Percentiles rank a stretch among this genome's conserved stretches.
Evolutionary conservation across 2,329 filamentous ascomycete species (phyloP).

Genomic region (Curvularia sp.): DNA sequence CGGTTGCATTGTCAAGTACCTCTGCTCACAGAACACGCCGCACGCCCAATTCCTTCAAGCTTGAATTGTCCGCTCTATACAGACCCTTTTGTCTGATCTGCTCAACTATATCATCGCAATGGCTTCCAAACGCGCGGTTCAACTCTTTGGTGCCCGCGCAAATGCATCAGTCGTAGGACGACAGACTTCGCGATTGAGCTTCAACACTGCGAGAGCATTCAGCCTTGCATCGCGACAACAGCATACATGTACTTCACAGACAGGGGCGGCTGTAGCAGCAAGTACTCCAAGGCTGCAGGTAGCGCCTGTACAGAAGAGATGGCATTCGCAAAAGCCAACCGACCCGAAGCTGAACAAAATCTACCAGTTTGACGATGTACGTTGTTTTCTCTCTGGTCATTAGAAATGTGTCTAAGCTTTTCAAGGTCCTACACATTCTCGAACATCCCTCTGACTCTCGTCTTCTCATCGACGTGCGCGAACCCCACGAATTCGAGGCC

Average conservation of each 20-base stretch:
- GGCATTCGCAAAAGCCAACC: conserved; percentile 46
- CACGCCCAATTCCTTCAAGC: background rate
- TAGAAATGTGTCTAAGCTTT: background rate
- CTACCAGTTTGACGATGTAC: conserved; percentile 52
- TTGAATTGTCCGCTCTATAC: background rate
- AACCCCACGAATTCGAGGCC: conserved; percentile 69
- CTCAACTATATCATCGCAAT: conserved; percentile 15
- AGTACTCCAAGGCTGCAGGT: background rate
- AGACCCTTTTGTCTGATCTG: background rate
- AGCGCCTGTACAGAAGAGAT: conserved; percentile 33
- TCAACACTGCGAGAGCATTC: conserved; percentile 16
- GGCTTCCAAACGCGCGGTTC: conserved; percentile 30
- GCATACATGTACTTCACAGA: background rate
- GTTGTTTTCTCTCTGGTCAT: conserved; percentile 5
- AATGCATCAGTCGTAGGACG: conserved; percentile 18
- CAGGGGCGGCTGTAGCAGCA: background rate
- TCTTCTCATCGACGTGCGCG: conserved; percentile 68
- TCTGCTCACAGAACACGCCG: conserved; percentile 1
- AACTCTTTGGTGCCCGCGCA: conserved; percentile 22
- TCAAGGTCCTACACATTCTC: conserved; percentile 45
- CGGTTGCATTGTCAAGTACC: conserved; percentile 4
- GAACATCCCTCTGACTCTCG: conserved; percentile 35
- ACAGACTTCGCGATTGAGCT: conserved; percentile 17
- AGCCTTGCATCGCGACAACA: conserved; percentile 14
- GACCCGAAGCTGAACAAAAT: conserved; percentile 39